Conservation (phyloP, 441 rosid species). For the Croton laevigatus region DNA sequence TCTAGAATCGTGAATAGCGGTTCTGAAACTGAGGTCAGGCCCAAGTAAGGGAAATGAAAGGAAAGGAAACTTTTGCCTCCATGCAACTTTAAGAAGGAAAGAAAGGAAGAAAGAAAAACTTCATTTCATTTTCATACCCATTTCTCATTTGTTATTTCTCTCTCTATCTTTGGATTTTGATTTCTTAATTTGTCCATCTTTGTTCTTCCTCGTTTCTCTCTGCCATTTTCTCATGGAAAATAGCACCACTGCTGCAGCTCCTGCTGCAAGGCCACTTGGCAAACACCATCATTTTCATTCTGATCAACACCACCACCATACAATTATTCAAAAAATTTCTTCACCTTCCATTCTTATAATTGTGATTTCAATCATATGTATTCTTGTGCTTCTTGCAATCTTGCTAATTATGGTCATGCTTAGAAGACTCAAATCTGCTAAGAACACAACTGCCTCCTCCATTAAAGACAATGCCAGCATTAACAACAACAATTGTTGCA, state of each 20-base stretch:
- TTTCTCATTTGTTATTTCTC: conserved; percentile 13
- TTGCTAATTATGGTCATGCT: conserved; percentile 44
- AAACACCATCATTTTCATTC: conserved; percentile 30
- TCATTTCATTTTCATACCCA: conserved; percentile 14
- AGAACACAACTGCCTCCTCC: conserved; percentile 20
- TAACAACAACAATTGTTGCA: conserved; percentile 29
- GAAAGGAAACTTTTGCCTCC: conserved; percentile 22
- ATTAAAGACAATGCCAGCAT: conserved; percentile 32
- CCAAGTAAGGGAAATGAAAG: conserved; percentile 11
- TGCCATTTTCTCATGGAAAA: conserved; percentile 41
- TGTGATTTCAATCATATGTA: conserved; percentile 37
- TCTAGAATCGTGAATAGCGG: too few species aligned
- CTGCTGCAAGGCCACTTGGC: conserved; percentile 21
- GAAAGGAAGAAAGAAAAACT: too few species aligned
- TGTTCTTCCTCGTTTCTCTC: conserved; percentile 12
- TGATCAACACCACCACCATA: conserved; percentile 26
- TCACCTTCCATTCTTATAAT: conserved; percentile 48
- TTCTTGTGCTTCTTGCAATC: conserved; percentile 37
- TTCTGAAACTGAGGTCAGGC: too few species aligned
- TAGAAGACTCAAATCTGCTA: conserved; percentile 49
- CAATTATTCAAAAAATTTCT: conserved; percentile 28
- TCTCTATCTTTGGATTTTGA: conserved; percentile 8
- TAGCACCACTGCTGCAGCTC: conserved; percentile 17
- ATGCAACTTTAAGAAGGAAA: neutral
- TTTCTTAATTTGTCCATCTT: conserved; percentile 10